Evolutionary conservation across 1,284 basidiomycete genomes (phyloP).

Genomic region (Coriolopsis trogii): DNA sequence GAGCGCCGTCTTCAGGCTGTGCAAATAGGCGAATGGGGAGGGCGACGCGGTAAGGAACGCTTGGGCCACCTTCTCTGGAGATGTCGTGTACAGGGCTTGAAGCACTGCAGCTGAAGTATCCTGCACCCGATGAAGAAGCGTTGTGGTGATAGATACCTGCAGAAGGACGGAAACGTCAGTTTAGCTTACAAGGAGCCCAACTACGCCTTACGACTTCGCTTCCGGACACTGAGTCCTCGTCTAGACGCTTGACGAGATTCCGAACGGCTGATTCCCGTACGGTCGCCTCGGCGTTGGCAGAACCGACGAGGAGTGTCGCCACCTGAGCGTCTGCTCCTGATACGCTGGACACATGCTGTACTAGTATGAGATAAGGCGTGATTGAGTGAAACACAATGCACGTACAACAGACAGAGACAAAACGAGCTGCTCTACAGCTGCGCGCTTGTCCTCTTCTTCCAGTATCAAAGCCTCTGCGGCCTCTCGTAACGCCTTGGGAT

Average conservation of each 20-base stretch:
- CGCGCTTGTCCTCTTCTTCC: constrained; percentile 40
- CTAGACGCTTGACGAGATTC: constrained; percentile 46
- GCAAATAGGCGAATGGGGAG: constrained; percentile 58
- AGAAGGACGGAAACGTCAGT: background rate
- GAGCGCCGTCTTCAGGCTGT: constrained; percentile 50
- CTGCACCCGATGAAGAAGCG: constrained; percentile 33
- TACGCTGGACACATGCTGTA: background rate
- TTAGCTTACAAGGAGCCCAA: background rate
- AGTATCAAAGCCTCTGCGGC: constrained; percentile 43
- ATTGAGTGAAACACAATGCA: background rate
- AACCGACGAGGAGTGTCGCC: constrained; percentile 53
- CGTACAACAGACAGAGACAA: constrained; percentile 59
- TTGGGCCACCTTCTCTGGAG: constrained; percentile 41
- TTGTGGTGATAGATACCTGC: constrained; percentile 10
- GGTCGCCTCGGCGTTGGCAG: constrained; percentile 52
- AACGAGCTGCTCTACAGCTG: constrained; percentile 51
- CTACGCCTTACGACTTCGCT: constrained; percentile 43
- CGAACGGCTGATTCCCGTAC: constrained; percentile 56
- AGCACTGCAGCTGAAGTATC: constrained; percentile 68
- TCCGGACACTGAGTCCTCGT: constrained; percentile 32
- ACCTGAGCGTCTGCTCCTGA: constrained; percentile 7
- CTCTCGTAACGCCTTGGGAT: constrained; percentile 49
- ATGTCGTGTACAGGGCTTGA: constrained; percentile 62
- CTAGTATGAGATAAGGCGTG: background rate
- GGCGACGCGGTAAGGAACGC: constrained; percentile 50